Base-by-base conservation (phyloP, 2,329 filamentous ascomycete genomes). In the Pleurostoma richardsiae region DNA sequence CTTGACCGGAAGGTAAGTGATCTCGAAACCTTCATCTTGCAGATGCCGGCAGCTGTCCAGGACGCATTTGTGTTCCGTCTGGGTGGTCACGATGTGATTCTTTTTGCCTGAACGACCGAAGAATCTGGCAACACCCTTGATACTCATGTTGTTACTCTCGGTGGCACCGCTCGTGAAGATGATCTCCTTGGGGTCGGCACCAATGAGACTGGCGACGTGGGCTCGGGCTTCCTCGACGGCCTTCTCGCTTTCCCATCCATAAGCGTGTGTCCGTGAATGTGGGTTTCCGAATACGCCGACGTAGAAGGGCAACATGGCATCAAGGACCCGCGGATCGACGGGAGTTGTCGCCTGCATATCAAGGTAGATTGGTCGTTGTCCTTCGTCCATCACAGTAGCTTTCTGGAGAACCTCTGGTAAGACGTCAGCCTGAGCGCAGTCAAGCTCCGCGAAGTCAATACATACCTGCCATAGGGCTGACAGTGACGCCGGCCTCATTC, bases 131-230 rank as follows among this genome's bases (percentile, higher is more conserved):
- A 99, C 92, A 53, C 94, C 94, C 73, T 99, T 99, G 73, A 99
- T 90, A 68, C 90, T 96, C 94, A 99, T 99, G 62, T 99, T 99
- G 71, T 99, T 99, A 64, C 90, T 96, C 73, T 99, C 94, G 0
- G 94, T 99, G 11, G 94, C 94, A 46, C 94, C 94, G 59, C 91
- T 96, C 5, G 94, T 99, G 71, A 99, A 97, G 59, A 99, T 95
- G 55, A 99, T 97, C 66, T 99, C 94, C 70, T 99, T 99, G 5
- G 94, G 76, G 64, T 99, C 90, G 29, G 94, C 94, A 29, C 92
- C 92, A 55, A 99, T 94, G 46, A 99, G 79, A 38, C 77, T 78
- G 3, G 94, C 94, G 54, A 97, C 78, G 61, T 97, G 82, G 57
- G 80, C 79, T 59, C 94, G 82, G 40, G 94, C 91, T 52, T 89